Evolutionary conservation across 495 filamentous ascomycete genomes (phyloP).

Genomic region (Hypoxylon fragiforme): DNA sequence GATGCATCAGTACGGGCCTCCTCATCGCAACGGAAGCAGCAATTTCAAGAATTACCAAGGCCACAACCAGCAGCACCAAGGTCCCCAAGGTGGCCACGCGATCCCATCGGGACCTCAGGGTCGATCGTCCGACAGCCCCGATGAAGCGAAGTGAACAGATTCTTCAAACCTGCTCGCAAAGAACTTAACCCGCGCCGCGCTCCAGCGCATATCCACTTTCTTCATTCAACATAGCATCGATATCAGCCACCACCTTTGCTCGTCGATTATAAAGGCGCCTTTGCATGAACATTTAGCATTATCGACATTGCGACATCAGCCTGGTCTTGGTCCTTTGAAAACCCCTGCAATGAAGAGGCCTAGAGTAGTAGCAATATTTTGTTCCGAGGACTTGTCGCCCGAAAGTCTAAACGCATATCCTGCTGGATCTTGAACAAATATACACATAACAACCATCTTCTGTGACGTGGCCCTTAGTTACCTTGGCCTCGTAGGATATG

Average conservation of each 20-base stretch:
- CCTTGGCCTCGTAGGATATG: slow-evolving; percentile 41
- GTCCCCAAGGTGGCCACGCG: slow-evolving; percentile 29
- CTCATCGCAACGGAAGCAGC: slow-evolving; percentile 60
- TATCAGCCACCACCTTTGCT: slow-evolving; percentile 11
- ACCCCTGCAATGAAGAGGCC: slow-evolving; percentile 9
- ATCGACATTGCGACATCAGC: slow-evolving; percentile 14
- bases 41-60: slow-evolving; percentile 52
- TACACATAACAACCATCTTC: slow-evolving; percentile 35
- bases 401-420: slow-evolving; percentile 22
- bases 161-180: slow-evolving; percentile 19
- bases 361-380: slow-evolving; percentile 20
- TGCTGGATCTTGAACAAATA: slow-evolving; percentile 37
- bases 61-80: slow-evolving; percentile 56
- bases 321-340: slow-evolving; percentile 16
- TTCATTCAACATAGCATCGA: slow-evolving; percentile 33
- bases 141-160: slow-evolving; percentile 41
- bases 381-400: slow-evolving; percentile 20
- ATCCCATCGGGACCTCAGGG: slow-evolving; percentile 35
- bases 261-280: slow-evolving; percentile 20
- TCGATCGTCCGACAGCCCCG: slow-evolving; percentile 38
- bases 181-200: slow-evolving; percentile 37
- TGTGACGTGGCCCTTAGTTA: slow-evolving; percentile 27
- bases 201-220: slow-evolving; percentile 34
- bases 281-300: slow-evolving; percentile 24
- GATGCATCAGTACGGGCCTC: slow-evolving; percentile 63